Base-by-base conservation (phyloP, 2,329 filamentous ascomycete genomes). In the Akanthomyces uredinophilus region DNA sequence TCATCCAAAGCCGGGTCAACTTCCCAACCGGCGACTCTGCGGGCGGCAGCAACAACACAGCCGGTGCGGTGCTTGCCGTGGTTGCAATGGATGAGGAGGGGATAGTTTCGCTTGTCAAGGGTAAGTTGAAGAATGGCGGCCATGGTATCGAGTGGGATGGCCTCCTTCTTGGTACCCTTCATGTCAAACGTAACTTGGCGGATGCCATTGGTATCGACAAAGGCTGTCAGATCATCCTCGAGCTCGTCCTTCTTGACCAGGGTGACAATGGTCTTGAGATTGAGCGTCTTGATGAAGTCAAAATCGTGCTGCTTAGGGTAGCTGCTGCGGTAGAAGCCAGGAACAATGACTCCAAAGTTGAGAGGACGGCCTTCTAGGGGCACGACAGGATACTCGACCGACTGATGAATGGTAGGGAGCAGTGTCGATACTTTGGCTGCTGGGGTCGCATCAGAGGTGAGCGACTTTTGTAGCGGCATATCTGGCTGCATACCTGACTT, bases 31-130 rank as follows among this genome's bases (percentile, higher is more conserved):
- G 86, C 83, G 14, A 90, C 76, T 71, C 90, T 91, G 65, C 92
- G 87, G 65, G 96, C 82, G 62, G 90, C 87, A 20, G 87, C 93
- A 54, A 93, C 83, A n/a, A 95, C 88, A 70, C 92, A 96, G 24
- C 93, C 93, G 20, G 93, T 96, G 63, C 93, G 89, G 71, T 97
- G 93, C 83, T 91, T 95, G 71, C 93, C 93, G 68, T 96, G 93
- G 72, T 96, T 97, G 81, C 93, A 97, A 74, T 97, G 93, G 52
- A 97, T 83, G 44, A 96, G 81, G 13, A 97, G 75, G 0, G 93
- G 93, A 66, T 95, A 87, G 65, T 96, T 92, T 39, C 80, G 75
- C 54, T 82, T 82, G 70, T 96, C 84, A 59, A 94, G 80, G 46
- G 94, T 83, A 47, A 94, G 77, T 14, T 83, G 79, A 27, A 96